These are phyloP conservation scores for Uronychia setigera DNA, from an alignment of 73 alveolate genomes.

Conservation along the genomic window DNA sequence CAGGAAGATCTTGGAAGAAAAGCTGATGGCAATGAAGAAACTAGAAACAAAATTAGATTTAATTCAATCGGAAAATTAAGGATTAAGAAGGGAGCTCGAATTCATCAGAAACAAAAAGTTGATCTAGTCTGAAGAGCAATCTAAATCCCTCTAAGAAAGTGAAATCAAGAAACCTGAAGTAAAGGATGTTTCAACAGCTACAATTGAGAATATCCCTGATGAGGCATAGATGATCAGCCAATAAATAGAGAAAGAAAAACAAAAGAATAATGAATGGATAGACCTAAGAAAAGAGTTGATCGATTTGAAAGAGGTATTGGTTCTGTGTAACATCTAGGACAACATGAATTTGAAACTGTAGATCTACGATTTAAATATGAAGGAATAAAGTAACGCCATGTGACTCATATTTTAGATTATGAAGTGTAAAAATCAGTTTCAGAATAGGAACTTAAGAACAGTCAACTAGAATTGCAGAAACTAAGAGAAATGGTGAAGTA, in stretches of 20 bases:
- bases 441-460: background rate
- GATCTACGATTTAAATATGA: background rate
- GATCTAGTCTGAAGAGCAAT: background rate
- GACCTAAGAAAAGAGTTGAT: background rate
- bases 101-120: too few relatives aligned
- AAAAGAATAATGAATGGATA: background rate
- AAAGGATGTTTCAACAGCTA: background rate
- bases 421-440: background rate
- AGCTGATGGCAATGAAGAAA: background rate
- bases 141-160: too few relatives aligned
- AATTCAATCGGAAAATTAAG: background rate
- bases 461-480: background rate
- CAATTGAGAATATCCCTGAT: background rate
- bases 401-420: background rate
- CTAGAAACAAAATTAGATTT: background rate
- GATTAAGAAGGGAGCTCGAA: background rate
- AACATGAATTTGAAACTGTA: background rate
- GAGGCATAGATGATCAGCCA: background rate
- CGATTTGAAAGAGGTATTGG: background rate
- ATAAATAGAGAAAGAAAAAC: background rate
- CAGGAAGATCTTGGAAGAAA: background rate
- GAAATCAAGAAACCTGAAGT: too few relatives aligned
- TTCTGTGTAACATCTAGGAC: background rate
- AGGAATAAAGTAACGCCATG: background rate
- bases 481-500: background rate